Base-by-base conservation (phyloP, 2,329 filamentous ascomycete species). In the Penicillium sp. region DNA sequence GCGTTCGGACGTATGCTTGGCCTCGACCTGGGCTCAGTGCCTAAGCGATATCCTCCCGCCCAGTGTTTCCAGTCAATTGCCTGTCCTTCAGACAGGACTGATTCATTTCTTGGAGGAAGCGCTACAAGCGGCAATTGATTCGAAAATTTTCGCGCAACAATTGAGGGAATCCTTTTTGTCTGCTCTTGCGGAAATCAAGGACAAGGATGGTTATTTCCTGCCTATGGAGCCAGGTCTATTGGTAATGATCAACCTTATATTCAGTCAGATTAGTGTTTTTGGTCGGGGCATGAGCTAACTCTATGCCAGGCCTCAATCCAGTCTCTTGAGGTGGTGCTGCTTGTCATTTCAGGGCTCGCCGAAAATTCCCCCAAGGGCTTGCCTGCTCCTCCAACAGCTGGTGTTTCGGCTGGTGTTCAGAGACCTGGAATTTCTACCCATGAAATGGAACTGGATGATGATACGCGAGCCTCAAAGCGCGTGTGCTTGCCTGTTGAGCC, bases 401-500 rank as follows among this genome's bases (percentile, higher is more conserved):
- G 59, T 14, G 37, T 25, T 41, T 9, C 41, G 25, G 40, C 22
- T n/a, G 26, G 44, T 6, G 33, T 47, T 25, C 58, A 64, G 59
- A 59, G 47, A 51, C 29, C 51, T 22, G 57, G 49, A 3, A 9
- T 49, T 18, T 45, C 51, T 23, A 5, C 6, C 11, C 11, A 44
- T 31, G 37, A 42, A 37, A 35, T 25, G 15, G 62, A 60, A 45
- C 54, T 51, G 41, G 58, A 61, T 27, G 61, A 61, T 49, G 57
- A 64, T 46, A 62, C 35, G 20, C 61, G 69, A 49, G 61, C 70
- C 23, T 57, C 68, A n/a, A 77, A 76, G 56, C 68, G 72, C 20
- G 57, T 65, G 9, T 72, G 73, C 31, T 55, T 75, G 54, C 8
- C 42, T 72, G 73, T 20, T 63, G 44, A 69, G 74, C 35, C 77